phyloP scores from a whole-genome alignment of 495 filamentous ascomycete genomes.

The Evernia prunastri region DNA sequence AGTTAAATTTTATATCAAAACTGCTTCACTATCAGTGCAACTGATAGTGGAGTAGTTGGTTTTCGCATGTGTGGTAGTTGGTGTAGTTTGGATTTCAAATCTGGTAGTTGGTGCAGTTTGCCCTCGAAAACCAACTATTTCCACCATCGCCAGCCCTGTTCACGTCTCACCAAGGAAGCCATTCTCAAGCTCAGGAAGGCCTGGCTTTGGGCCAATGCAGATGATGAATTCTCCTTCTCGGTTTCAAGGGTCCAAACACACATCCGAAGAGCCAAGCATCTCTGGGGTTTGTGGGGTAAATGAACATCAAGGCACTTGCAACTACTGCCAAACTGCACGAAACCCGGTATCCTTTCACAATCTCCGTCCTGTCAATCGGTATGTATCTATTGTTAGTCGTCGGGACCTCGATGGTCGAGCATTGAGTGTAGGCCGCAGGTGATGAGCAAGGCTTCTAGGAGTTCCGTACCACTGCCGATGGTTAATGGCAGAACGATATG shows the following conservation, averaged over 20 bases:
- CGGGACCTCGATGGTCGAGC: constrained; percentile 25
- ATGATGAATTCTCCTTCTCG: constrained; percentile 34
- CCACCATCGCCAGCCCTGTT: no score
- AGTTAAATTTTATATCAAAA: no score
- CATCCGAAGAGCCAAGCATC: constrained; percentile 38
- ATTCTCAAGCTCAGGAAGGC: constrained; percentile 42
- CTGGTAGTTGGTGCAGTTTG: no score
- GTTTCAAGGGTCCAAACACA: constrained; percentile 37
- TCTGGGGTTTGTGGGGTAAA: constrained; percentile 52
- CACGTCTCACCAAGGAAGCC: constrained; percentile 27
- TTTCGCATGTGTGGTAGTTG: no score
- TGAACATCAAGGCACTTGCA: constrained; percentile 47
- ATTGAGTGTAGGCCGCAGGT: constrained; percentile 28
- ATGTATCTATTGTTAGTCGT: constrained; percentile 42
- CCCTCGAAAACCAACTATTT: no score
- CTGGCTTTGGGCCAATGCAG: constrained; percentile 46
- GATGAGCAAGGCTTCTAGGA: constrained; percentile 46
- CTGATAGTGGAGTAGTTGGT: no score
- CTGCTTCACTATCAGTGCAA: no score
- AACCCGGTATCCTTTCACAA: constrained; percentile 42
- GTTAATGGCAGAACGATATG: constrained; percentile 41
- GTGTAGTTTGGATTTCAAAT: no score
- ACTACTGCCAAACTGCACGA: constrained; percentile 31
- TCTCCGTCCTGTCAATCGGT: constrained; percentile 34
- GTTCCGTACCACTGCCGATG: constrained; percentile 48